Evolutionary conservation across 78 protist species (phyloP).

Genomic region (Cyanophora paradoxa): DNA sequence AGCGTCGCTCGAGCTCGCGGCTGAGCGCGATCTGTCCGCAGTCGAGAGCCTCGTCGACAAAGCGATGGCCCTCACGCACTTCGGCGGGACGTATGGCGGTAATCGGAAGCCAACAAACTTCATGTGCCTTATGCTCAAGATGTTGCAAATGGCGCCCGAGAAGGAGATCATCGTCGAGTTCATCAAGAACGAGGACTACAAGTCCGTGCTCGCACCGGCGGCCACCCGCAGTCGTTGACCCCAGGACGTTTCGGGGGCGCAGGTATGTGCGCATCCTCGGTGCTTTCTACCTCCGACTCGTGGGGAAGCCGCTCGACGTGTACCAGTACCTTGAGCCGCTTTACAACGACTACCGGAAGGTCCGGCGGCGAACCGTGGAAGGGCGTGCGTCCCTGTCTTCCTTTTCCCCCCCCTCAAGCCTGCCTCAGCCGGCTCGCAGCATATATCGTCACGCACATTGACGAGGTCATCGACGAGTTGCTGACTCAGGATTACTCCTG

Average conservation of each 20-base stretch:
- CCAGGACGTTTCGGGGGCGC: background rate
- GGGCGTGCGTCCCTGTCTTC: background rate
- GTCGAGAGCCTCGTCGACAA: conserved; percentile 85
- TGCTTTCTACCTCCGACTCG: conserved; percentile 85
- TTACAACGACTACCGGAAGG: conserved; percentile 74
- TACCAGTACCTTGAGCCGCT: conserved; percentile 76
- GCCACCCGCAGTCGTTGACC: too few relatives aligned
- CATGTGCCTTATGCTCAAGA: conserved; percentile 78
- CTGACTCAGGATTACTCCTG: conserved; percentile 42
- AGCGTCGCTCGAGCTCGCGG: background rate
- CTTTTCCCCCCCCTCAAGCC: background rate
- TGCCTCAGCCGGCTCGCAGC: background rate
- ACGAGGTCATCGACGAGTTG: conserved; percentile 77
- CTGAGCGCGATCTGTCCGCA: background rate
- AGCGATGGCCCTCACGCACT: conserved; percentile 70
- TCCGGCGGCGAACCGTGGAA: conserved; percentile 19
- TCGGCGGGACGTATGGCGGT: conserved; percentile 90
- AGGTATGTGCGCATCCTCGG: conserved; percentile 84
- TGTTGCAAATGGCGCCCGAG: conserved; percentile 87
- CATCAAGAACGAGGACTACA: conserved; percentile 77
- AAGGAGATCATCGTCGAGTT: conserved; percentile 80
- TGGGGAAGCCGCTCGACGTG: conserved; percentile 19
- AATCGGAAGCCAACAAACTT: conserved; percentile 76
- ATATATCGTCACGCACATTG: conserved; percentile 58
- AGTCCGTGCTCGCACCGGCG: conserved; percentile 28